A percentile compares a stretch with the other conserved stretches of the same genome.
phyloP scores from a whole-genome alignment of 768 basidiomycete species.

The Collybia sp. region DNA sequence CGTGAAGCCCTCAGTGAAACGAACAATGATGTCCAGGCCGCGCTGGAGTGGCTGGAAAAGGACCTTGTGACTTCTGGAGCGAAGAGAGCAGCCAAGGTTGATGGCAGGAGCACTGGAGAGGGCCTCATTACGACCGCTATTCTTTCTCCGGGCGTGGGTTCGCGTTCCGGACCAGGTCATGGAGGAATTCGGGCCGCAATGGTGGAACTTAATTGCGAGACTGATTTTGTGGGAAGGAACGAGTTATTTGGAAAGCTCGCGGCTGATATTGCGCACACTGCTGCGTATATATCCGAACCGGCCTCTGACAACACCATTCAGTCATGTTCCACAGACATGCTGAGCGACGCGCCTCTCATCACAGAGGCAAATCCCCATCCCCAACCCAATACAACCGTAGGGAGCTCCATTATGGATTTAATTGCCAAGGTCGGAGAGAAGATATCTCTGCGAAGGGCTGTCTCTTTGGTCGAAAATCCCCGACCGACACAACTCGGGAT shows the following conservation, averaged over 20 bases:
- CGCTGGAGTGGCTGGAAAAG: constrained; percentile 77
- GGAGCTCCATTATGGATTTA: constrained; percentile 58
- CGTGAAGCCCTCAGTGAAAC: constrained; percentile 77
- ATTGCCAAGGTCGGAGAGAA: constrained; percentile 82
- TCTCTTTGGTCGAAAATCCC: constrained; percentile 33
- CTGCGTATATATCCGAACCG: constrained; percentile 64
- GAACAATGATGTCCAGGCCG: constrained; percentile 68
- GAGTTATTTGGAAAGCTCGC: constrained; percentile 76
- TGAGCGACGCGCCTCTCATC: constrained; percentile 66
- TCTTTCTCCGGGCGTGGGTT: constrained; percentile 56
- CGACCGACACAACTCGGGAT: constrained; percentile 32
- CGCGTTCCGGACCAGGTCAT: constrained; percentile 23
- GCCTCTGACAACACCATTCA: constrained; percentile 32
- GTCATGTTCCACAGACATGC: constrained; percentile 43
- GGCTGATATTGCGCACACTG: constrained; percentile 77
- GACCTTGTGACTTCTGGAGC: constrained; percentile 70
- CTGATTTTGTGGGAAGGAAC: constrained; percentile 91
- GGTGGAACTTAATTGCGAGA: constrained; percentile 94
- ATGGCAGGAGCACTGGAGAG: constrained; percentile 67
- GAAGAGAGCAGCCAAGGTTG: constrained; percentile 80
- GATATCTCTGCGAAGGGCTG: constrained; percentile 61
- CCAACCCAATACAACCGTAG: constrained; percentile 43
- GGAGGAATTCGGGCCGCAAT: constrained; percentile 72
- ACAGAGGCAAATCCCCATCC: constrained; percentile 28
- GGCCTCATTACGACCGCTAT: constrained; percentile 78